Evolutionary conservation across 176 grass and related monocot species (phyloP), one percentile per base, ranked within the genome.

Genomic region (Alloteropsis semialata): DNA sequence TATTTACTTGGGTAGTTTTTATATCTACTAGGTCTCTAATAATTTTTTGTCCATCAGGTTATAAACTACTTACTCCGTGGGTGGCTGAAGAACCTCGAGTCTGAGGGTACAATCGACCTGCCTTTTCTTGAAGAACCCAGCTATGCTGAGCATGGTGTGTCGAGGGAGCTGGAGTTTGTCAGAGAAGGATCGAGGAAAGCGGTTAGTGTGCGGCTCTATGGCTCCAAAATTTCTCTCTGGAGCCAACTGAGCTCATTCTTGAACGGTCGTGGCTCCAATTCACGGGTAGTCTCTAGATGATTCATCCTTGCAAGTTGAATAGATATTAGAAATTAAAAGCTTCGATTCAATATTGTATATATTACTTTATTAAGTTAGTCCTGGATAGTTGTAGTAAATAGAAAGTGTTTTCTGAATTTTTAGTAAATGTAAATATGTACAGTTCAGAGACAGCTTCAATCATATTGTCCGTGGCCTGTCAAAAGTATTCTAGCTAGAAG

Each of bases 11-110:
- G 19, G 45, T 24, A 39, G 21, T 60, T 62, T 28, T 16, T 46
- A 54, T 36, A 60, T 84, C 12, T 43, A 36, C n/a, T 25, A 43
- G 36, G 48, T 46, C 44, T 87, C 16, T 67, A 80, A 18, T 53
- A 80, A 39, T 74, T 66, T 69, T 0, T 51, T n/a, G 42, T 65
- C 89, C 32, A 33, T 63, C 59, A 98, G 92, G 96, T 96, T 36
- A 79, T 99, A 67, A 99, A 99, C 66, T 99, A 89, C 77, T 87
- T 96, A 48, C 86, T 99, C 41, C 88, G 96, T 33, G 96, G 96
- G 33, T 99, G 96, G 93, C 82, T 96, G 68, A 92, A 90, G 77
- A 99, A 92, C 69, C 89, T 99, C 21, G 96, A 99, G 58, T 99
- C 96, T 4, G 75, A 87, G 11, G 93, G 93, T 53, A 85, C 87